Evolutionary conservation across 345 rosid species (phyloP).

Genomic region (Angophora floribunda): DNA sequence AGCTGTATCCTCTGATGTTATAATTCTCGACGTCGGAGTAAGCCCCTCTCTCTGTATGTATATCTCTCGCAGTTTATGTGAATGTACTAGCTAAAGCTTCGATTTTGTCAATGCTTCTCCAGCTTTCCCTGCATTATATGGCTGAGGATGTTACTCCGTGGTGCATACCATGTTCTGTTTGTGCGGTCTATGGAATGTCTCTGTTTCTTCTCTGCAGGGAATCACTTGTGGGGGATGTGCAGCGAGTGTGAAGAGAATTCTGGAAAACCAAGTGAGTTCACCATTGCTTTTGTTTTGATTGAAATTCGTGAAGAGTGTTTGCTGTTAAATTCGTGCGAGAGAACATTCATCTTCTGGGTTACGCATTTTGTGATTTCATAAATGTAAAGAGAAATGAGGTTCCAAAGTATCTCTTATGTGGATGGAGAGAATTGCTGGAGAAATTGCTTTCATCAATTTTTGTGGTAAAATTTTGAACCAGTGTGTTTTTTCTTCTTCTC

Average conservation of each 20-base stretch:
- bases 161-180: no score
- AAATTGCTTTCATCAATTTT: not conserved
- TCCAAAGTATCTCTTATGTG: not conserved
- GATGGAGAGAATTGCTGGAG: not conserved
- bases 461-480: not conserved
- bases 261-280: not conserved
- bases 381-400: not conserved
- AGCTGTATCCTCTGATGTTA: slow-evolving; percentile 43
- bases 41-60: not conserved
- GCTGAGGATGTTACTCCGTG: no score
- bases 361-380: not conserved
- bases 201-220: no score
- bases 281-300: not conserved
- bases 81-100: no score
- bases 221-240: not conserved
- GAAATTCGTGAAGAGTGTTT: not conserved
- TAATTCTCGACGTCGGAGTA: slow-evolving; percentile 85
- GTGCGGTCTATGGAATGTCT: not conserved
- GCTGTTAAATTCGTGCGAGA: not conserved
- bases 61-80: not conserved
- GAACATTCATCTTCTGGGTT: not conserved
- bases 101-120: no score
- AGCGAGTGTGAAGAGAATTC: not conserved
- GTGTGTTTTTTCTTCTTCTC: not conserved
- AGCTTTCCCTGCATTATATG: no score